Evolutionary conservation across 345 rosid species (phyloP).

Genomic region (Populus alba): DNA sequence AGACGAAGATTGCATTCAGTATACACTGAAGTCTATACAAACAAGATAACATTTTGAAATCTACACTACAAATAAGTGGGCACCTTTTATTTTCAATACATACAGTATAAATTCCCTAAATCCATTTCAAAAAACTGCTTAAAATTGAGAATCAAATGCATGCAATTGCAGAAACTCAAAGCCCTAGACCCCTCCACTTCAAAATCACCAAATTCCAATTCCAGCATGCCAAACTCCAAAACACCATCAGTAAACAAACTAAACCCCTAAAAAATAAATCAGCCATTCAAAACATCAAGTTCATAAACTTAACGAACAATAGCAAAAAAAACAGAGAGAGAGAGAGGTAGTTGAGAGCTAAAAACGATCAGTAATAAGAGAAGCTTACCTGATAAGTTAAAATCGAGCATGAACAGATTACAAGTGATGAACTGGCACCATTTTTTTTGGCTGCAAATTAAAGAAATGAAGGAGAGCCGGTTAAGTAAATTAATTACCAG

Average conservation of each 20-base stretch:
- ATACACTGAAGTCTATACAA: neutral
- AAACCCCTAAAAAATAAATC: neutral
- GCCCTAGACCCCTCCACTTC: conserved; percentile 5
- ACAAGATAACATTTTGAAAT: neutral
- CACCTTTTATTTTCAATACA: neutral
- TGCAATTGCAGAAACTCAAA: neutral
- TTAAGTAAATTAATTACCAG: neutral
- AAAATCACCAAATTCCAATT: neutral
- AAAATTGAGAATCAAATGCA: neutral
- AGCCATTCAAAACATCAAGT: neutral
- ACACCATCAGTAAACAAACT: neutral
- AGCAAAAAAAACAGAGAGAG: neutral
- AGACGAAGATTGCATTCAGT: neutral
- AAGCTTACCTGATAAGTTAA: conserved; percentile 18
- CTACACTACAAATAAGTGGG: neutral
- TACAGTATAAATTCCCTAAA: neutral
- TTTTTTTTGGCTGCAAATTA: conserved; percentile 4
- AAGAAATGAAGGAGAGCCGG: neutral
- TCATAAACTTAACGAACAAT: neutral
- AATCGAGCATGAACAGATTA: conserved; percentile 14
- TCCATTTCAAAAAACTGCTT: neutral
- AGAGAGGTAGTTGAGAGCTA: neutral
- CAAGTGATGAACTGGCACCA: conserved; percentile 1
- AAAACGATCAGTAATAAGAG: neutral
- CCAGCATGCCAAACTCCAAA: neutral